A percentile compares a stretch with the other conserved stretches of the same genome.
Evolutionary conservation across 495 filamentous ascomycete species (phyloP).

Genomic region (Apodospora peruviana): DNA sequence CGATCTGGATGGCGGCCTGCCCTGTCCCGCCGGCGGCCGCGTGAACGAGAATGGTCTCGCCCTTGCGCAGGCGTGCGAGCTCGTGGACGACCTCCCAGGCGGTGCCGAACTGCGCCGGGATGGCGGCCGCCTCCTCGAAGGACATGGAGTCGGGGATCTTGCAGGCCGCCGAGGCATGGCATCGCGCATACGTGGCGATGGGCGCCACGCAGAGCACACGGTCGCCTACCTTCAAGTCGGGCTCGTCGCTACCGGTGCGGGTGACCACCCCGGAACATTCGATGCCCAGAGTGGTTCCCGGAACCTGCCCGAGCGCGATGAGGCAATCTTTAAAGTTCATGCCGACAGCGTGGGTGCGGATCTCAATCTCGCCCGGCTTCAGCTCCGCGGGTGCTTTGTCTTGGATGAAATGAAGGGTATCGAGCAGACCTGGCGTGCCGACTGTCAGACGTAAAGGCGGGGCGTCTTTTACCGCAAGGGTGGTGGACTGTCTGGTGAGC

Average conservation of each 20-base stretch:
- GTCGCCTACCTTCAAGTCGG: constrained; percentile 13
- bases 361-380: constrained; percentile 23
- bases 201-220: constrained; percentile 29
- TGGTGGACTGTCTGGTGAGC: neutral
- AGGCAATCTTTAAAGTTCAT: constrained; percentile 36
- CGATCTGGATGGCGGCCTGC: constrained; percentile 45
- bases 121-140: constrained; percentile 16
- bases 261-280: constrained; percentile 40
- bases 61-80: constrained; percentile 29
- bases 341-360: constrained; percentile 21
- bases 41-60: constrained; percentile 53
- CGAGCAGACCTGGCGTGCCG: constrained; percentile 16
- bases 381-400: constrained; percentile 12
- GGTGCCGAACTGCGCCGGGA: constrained; percentile 39
- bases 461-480: constrained; percentile 12
- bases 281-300: constrained; percentile 22
- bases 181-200: constrained; percentile 26
- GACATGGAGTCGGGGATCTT: constrained; percentile 22
- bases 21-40: constrained; percentile 46
- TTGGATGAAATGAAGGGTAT: constrained; percentile 20
- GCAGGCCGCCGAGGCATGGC: constrained; percentile 10
- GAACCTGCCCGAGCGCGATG: constrained; percentile 34
- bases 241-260: constrained; percentile 37
- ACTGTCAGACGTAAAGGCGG: constrained; percentile 14
- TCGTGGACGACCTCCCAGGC: constrained; percentile 45